Evolutionary conservation across 306 rosid genomes (phyloP).

Genomic region (Herpetospermum pedunculosum): DNA sequence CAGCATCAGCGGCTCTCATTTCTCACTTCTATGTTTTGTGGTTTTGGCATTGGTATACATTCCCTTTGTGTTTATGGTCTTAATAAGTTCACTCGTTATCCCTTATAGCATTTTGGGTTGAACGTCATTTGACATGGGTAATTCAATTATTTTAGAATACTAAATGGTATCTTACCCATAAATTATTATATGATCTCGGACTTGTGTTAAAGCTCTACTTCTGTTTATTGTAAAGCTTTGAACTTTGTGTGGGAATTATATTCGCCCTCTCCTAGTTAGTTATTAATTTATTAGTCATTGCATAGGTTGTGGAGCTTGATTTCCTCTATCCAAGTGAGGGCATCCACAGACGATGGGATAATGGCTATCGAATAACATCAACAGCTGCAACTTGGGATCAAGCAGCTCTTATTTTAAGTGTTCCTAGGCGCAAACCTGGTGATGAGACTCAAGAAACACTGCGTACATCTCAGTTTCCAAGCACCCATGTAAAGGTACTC

Average conservation of each 20-base stretch:
- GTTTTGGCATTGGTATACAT: not conserved
- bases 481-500: constrained; percentile 94
- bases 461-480: constrained; percentile 86
- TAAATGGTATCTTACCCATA: not conserved
- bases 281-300: not conserved
- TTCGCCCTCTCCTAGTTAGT: not conserved
- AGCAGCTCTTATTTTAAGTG: constrained; percentile 86
- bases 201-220: not conserved
- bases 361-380: constrained; percentile 80
- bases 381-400: constrained; percentile 95
- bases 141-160: not conserved
- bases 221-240: not conserved
- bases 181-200: not conserved
- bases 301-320: constrained; percentile 91
- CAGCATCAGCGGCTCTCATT: not conserved
- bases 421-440: constrained; percentile 70
- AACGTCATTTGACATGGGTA: not conserved
- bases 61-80: not conserved
- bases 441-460: constrained; percentile 97
- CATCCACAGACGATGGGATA: constrained; percentile 90
- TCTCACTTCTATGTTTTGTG: not conserved
- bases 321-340: constrained; percentile 98
- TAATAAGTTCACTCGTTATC: not conserved
- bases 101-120: not conserved
- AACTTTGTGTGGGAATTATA: not conserved